Percentiles rank a stretch among this genome's conserved stretches.
phyloP scores from a whole-genome alignment of 2,329 filamentous ascomycete species.

The Cytospora piceae region DNA sequence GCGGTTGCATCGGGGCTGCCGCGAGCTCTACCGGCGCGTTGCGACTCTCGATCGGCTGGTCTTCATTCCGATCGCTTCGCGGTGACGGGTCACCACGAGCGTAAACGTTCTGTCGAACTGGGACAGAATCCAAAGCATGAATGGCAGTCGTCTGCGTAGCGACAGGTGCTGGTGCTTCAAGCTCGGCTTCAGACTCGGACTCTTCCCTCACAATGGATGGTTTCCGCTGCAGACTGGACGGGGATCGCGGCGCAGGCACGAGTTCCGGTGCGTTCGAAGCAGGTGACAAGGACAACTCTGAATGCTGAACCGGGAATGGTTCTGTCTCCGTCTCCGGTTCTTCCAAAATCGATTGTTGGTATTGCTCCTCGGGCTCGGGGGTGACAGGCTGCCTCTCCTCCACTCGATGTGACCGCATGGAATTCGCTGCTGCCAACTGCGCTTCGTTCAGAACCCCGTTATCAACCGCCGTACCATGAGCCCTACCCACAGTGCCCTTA shows the following conservation, averaged over 20 bases:
- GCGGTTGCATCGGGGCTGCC: slow-evolving; percentile 21
- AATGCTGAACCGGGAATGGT: not conserved
- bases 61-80: slow-evolving; percentile 26
- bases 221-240: slow-evolving; percentile 38
- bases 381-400: slow-evolving; percentile 33
- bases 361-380: slow-evolving; percentile 26
- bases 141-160: slow-evolving; percentile 33
- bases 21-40: slow-evolving; percentile 15
- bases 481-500: slow-evolving; percentile 58
- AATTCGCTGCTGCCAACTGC: slow-evolving; percentile 26
- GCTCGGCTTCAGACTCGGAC: slow-evolving; percentile 35
- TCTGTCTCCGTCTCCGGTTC: not conserved
- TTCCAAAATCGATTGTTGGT: slow-evolving; percentile 19
- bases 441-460: slow-evolving; percentile 15
- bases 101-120: slow-evolving; percentile 39
- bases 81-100: slow-evolving; percentile 30
- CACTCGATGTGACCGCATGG: slow-evolving; percentile 26
- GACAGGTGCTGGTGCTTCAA: slow-evolving; percentile 25
- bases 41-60: slow-evolving; percentile 5
- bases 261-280: slow-evolving; percentile 27
- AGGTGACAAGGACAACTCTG: slow-evolving; percentile 17
- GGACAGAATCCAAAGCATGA: slow-evolving; percentile 42
- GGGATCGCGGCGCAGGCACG: not conserved
- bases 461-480: slow-evolving; percentile 53
- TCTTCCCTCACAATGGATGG: slow-evolving; percentile 52